Evolutionary conservation across 225 moss, liverwort and hornwort species (phyloP).

Genomic region (Neckera pumila): DNA sequence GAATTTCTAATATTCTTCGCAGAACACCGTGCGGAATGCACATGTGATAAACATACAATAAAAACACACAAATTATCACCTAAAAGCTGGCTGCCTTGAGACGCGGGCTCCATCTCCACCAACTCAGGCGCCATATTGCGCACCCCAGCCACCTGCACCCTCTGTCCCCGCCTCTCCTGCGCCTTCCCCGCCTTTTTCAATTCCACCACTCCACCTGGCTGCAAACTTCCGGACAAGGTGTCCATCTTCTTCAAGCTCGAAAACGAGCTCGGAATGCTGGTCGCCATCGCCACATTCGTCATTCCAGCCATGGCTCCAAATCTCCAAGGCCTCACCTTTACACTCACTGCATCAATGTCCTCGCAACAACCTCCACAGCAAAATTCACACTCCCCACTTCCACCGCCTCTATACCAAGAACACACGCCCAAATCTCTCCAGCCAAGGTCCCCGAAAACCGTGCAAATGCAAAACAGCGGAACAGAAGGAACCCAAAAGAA

Average conservation of each 20-base stretch:
- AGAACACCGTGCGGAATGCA: background rate
- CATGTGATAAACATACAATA: conserved; percentile 1
- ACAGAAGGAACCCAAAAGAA: background rate
- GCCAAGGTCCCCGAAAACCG: background rate
- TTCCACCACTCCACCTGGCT: conserved; percentile 18
- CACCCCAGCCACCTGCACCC: conserved; percentile 20
- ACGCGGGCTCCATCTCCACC: conserved; percentile 83
- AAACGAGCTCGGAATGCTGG: conserved; percentile 30
- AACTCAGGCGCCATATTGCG: conserved; percentile 62
- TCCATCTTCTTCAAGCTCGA: conserved; percentile 53
- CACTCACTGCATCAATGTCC: background rate
- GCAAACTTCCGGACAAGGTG: conserved; percentile 39
- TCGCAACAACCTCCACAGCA: background rate
- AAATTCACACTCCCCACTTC: background rate
- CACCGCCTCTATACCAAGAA: background rate
- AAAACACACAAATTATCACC: conserved; percentile 17
- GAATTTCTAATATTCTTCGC: background rate
- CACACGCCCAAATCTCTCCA: background rate
- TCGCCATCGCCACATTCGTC: conserved; percentile 12
- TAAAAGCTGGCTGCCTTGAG: conserved; percentile 67
- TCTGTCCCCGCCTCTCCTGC: background rate
- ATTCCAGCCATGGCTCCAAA: conserved; percentile 14
- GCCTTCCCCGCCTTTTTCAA: conserved; percentile 3
- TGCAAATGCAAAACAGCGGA: background rate
- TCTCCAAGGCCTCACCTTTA: background rate